Conservation (phyloP, 2,329 filamentous ascomycete genomes). For the Hymenoscyphus albidus region DNA sequence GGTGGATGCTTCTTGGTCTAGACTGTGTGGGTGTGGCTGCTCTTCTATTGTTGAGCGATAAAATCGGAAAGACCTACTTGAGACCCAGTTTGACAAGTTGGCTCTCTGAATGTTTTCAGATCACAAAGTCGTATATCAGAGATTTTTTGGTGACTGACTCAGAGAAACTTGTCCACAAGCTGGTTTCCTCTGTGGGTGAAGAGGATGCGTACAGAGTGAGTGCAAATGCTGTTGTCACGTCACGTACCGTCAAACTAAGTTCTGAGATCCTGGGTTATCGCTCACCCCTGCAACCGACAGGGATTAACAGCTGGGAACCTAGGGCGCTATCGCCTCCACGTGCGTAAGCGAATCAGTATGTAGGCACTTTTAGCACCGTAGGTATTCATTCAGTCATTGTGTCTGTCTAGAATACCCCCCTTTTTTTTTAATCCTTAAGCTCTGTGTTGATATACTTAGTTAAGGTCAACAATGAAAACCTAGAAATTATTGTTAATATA, state of each 20-base stretch:
- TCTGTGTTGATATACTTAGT: no score
- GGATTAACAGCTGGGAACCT: background rate
- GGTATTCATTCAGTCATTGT: no score
- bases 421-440: no score
- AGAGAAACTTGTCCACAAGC: background rate
- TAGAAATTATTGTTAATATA: no score
- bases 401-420: no score
- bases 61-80: background rate
- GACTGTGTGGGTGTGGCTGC: background rate
- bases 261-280: background rate
- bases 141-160: background rate
- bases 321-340: background rate
- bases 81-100: background rate
- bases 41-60: background rate
- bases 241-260: background rate
- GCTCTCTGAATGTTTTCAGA: background rate
- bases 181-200: background rate
- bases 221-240: slow-evolving; percentile 1
- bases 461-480: no score
- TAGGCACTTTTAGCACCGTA: no score
- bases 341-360: background rate
- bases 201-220: background rate
- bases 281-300: background rate
- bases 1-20: background rate
- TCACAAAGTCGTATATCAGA: background rate